phyloP scores from a whole-genome alignment of 805 yeast species.

The Schwanniomyces yamadae region DNA sequence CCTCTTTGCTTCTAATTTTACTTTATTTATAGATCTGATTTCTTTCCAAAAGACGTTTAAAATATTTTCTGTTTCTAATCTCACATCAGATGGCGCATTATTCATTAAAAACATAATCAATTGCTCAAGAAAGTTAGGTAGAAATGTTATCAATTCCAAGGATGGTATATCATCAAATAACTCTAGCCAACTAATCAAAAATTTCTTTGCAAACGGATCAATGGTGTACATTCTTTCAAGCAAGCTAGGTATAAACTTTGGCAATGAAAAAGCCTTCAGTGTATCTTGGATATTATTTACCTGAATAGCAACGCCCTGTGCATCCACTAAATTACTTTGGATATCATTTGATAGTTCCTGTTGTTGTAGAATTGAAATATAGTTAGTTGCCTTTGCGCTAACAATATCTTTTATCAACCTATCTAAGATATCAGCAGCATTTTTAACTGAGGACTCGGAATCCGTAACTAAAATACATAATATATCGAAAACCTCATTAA shows the following conservation, averaged over 20 bases:
- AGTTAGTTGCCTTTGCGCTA: slow-evolving; percentile 88
- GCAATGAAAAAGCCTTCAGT: slow-evolving; percentile 73
- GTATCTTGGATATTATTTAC: slow-evolving; percentile 59
- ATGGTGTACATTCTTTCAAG: slow-evolving; percentile 89
- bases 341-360: slow-evolving; percentile 35
- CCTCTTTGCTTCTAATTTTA: slow-evolving; percentile 52
- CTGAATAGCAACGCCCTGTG: slow-evolving; percentile 59
- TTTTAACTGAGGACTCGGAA: slow-evolving; percentile 85
- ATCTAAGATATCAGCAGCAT: slow-evolving; percentile 92
- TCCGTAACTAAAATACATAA: slow-evolving; percentile 88
- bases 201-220: slow-evolving; percentile 89
- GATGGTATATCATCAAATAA: slow-evolving; percentile 93
- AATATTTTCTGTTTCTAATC: slow-evolving; percentile 79
- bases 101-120: slow-evolving; percentile 70
- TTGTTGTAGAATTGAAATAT: slow-evolving; percentile 68
- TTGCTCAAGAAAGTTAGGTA: slow-evolving; percentile 88
- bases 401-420: slow-evolving; percentile 90
- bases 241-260: slow-evolving; percentile 86
- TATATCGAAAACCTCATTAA: slow-evolving; percentile 93
- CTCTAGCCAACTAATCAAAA: slow-evolving; percentile 90
- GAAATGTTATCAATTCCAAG: slow-evolving; percentile 77
- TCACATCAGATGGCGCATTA: slow-evolving; percentile 81
- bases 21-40: slow-evolving; percentile 70
- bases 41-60: slow-evolving; percentile 76
- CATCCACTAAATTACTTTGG: slow-evolving; percentile 46